A percentile compares a stretch with the other conserved stretches of the same genome.
Evolutionary conservation across 192 early-diverging fungal genomes (phyloP).

Genomic region (Mortierella hygrophila): DNA sequence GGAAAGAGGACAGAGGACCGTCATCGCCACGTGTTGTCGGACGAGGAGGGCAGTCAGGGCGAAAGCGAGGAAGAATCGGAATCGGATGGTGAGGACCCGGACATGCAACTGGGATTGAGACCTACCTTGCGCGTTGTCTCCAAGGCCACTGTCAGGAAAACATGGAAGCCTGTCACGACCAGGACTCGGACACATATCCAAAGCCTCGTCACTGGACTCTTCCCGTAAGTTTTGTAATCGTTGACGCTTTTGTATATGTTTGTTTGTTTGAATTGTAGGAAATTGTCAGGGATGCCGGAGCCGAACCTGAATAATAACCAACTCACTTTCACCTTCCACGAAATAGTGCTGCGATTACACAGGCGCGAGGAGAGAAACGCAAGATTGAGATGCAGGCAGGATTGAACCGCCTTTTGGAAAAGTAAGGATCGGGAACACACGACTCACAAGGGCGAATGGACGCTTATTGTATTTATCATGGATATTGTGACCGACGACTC

Average conservation of each 20-base stretch:
- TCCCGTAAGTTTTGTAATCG: constrained; percentile 20
- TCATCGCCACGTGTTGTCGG: constrained; percentile 14
- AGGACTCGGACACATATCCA: constrained; percentile 48
- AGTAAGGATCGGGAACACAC: constrained; percentile 9
- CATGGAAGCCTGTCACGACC: constrained; percentile 41
- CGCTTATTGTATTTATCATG: neutral
- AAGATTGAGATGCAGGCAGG: constrained; percentile 40
- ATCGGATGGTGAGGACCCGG: constrained; percentile 20
- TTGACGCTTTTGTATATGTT: neutral
- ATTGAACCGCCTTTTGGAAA: constrained; percentile 42
- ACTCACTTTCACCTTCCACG: neutral
- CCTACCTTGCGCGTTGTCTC: constrained; percentile 43
- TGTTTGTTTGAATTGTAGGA: no score
- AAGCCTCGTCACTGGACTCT: constrained; percentile 17
- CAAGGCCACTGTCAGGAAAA: constrained; percentile 18
- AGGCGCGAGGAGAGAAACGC: constrained; percentile 36
- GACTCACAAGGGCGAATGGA: neutral
- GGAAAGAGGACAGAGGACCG: neutral
- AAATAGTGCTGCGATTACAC: constrained; percentile 36
- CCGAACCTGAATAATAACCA: neutral
- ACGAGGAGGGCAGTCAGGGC: constrained; percentile 21
- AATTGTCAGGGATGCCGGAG: no score
- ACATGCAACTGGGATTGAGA: constrained; percentile 27
- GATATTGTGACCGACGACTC: neutral
- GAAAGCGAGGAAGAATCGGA: constrained; percentile 17